Evolutionary conservation across 306 rosid species (phyloP), one percentile per base, ranked within the genome.

Genomic region (Malus asiatica): DNA sequence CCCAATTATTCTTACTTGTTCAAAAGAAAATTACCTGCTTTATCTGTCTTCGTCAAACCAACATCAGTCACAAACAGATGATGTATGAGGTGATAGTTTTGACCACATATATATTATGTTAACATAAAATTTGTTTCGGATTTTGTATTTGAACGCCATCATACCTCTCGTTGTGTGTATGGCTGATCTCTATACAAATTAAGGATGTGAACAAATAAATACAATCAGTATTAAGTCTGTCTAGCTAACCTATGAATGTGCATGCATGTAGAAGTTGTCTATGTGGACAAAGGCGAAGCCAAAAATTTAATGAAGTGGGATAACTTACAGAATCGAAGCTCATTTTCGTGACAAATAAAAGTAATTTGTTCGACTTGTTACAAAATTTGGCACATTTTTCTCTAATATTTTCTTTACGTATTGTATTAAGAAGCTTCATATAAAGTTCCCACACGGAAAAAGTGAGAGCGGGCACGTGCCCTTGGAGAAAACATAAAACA

Each of bases 1-100:
- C 81, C 81, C 86, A 81, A 78, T 87, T 84, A 87, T 88, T 86
- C 74, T 81, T 82, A 69, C 90, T 86, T 84, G 83, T 83, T 66
- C 84, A 46, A 52, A 73, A 73, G 25, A 66, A 55, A 55, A 53
- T 64, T 65, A 76, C 74, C 84, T 71, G 71, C 84, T 81, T 30
- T 32, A 53, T 62, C 74, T 74, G 78, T 67, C 74, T 66, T 79
- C 55, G 70, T 33, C 66, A 77, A 35, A 71, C 78, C 62, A 62
- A 53, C 81, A 79, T 80, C 84, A 84, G 82, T 80, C 75, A 35
- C 60, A 61, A 61, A 70, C 75, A 44, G 74, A 46, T 66, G 84
- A 78, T 76, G 82, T 78, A 74, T 74, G 38, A 16, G 71, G 72
- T 77, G 86, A 63, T 42, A 67, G 22, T 68, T 66, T 1, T 48